Evolutionary conservation across 495 filamentous ascomycete genomes (phyloP), one percentile per base, ranked within the genome.

Genomic region (Aspergillus baeticus): DNA sequence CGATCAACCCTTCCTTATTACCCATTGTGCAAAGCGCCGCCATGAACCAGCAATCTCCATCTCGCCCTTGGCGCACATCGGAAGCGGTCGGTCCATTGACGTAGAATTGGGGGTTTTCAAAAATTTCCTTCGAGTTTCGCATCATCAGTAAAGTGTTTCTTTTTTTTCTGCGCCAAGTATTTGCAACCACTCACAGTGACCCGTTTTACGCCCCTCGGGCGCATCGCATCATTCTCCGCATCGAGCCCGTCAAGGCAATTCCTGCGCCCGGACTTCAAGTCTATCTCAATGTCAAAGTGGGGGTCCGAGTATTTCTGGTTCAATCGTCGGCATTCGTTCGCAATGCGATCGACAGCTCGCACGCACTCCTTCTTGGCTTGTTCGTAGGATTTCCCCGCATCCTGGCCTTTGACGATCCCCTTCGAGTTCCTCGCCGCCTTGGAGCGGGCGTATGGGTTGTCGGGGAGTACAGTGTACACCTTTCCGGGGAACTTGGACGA

Each of bases 31-130:
- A 90, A 43, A 98, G 68, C 10, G 91, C 92, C 21, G 92, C 88
- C 77, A 96, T 82, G 50, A 96, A 80, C 92, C 92, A 96, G 69
- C 93, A 96, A 66, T 96, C 91, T 2, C 92, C 93, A 61, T 88
- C 87, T 42, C 83, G 77, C 2, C 87, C 87, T 65, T 93, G 88
- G 18, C 87, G 84, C 17, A 96, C 85, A 72, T 94, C 89, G 55
- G 86, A 90, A 14, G 93, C 89, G 14, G 84, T 87, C 6, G 90
- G 86, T 2, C 89, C 91, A 59, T 94, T 89, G 59, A 92, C 81
- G 62, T 81, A 95, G 68, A 97, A 96, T 64, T 86, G 79, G 10
- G 93, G 92, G 0, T 87, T 79, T 18, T 95, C 90, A 65, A 96
- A 96, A 51, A 97, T 89, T 62, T 96, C 91, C 68, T 85, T 8